These are phyloP conservation scores for Brassica incana DNA, from an alignment of 345 rosid species.

Conservation along the genomic window DNA sequence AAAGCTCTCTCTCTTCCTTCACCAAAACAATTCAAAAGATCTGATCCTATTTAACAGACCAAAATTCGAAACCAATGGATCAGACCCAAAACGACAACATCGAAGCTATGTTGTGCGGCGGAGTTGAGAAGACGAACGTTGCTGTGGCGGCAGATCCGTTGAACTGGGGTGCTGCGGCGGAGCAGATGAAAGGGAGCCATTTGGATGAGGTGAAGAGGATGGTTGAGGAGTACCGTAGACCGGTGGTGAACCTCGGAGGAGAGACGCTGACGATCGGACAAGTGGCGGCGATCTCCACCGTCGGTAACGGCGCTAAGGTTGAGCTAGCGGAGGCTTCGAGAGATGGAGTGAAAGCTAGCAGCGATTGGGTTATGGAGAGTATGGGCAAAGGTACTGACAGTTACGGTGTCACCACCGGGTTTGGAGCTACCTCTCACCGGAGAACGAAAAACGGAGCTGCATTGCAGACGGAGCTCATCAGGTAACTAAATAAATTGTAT, in stretches of 20 bases:
- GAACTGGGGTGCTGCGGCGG: conserved; percentile 51
- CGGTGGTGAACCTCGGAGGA: conserved; percentile 72
- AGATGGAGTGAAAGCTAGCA: conserved; percentile 62
- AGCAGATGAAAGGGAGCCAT: too few species aligned
- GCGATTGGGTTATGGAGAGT: conserved; percentile 77
- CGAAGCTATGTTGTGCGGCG: conserved; percentile 26
- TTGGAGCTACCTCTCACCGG: conserved; percentile 74
- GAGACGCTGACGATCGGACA: conserved; percentile 73
- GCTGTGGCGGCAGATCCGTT: conserved; percentile 50
- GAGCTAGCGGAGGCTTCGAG: conserved; percentile 55
- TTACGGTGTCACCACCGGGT: conserved; percentile 78
- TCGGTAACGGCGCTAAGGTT: conserved; percentile 38
- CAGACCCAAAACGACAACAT: conserved; percentile 16
- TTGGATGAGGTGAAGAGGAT: too few species aligned
- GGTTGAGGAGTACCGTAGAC: too few species aligned
- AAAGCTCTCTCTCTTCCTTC: conserved; percentile 1
- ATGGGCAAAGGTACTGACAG: conserved; percentile 67
- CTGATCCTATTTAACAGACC: neutral
- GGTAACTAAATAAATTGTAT: conserved; percentile 36
- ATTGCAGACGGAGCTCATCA: conserved; percentile 65
- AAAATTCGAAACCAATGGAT: conserved; percentile 20
- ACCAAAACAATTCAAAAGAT: conserved; percentile 10
- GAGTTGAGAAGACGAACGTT: conserved; percentile 11
- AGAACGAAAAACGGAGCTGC: conserved; percentile 68
- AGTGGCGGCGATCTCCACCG: conserved; percentile 57